Evolutionary conservation across 352 stramenopile genomes (phyloP).

Genomic region (Pythium brachiatum): DNA sequence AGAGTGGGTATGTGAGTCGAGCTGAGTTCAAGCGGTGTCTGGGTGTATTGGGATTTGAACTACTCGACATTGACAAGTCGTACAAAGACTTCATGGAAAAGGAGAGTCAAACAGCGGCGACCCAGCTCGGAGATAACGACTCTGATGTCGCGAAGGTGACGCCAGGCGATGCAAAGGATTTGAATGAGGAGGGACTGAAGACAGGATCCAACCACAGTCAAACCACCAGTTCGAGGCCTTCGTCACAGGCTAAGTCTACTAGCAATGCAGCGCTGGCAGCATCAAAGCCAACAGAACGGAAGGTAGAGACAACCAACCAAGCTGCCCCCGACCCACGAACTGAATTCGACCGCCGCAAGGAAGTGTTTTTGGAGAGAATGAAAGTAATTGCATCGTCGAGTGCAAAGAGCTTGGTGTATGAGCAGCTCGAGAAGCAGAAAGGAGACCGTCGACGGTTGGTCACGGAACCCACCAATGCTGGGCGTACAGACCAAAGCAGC

Average conservation of each 20-base stretch:
- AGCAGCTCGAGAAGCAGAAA: conserved; percentile 57
- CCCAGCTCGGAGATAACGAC: background rate
- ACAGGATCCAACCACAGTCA: too few relatives aligned
- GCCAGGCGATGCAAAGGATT: conserved; percentile 14
- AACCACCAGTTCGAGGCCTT: too few relatives aligned
- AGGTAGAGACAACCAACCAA: background rate
- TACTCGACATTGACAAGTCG: conserved; percentile 57
- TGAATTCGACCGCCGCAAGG: conserved; percentile 72
- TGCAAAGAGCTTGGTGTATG: conserved; percentile 71
- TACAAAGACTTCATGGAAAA: conserved; percentile 42
- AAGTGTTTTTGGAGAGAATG: conserved; percentile 72
- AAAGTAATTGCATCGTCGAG: conserved; percentile 64
- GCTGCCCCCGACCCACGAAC: conserved; percentile 6
- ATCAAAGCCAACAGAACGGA: background rate
- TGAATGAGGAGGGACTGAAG: conserved; percentile 31
- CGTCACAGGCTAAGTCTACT: background rate
- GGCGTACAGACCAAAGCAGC: conserved; percentile 6
- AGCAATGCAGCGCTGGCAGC: too few relatives aligned
- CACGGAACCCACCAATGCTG: background rate
- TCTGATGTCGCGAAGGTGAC: background rate
- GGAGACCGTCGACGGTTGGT: conserved; percentile 23
- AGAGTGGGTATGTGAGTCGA: conserved; percentile 45
- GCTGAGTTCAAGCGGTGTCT: conserved; percentile 69
- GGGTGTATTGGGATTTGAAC: conserved; percentile 58
- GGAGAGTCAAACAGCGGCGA: conserved; percentile 9